phyloP scores from a whole-genome alignment of 805 yeast species.

The Grigorovia humatica region DNA sequence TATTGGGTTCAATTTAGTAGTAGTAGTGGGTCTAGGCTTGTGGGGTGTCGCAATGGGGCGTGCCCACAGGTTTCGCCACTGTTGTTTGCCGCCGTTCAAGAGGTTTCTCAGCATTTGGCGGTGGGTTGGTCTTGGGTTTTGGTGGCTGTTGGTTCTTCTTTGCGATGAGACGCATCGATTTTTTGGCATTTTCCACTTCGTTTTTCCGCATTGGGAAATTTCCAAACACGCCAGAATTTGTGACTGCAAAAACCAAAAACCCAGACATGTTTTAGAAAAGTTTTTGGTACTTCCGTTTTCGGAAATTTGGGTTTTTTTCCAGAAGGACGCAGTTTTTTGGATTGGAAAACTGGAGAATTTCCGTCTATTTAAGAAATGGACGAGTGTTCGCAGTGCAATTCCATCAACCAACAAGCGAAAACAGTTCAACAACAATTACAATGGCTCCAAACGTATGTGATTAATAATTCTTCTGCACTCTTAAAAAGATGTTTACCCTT shows the following conservation, averaged over 20 bases:
- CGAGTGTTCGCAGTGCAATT: background rate
- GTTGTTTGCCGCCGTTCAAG: background rate
- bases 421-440: slow-evolving; percentile 6
- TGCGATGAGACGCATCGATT: too few relatives aligned
- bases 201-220: background rate
- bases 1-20: slow-evolving; percentile 31
- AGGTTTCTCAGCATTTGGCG: background rate
- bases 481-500: too few relatives aligned
- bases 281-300: background rate
- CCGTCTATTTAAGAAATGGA: background rate
- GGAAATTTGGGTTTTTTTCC: background rate
- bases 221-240: background rate
- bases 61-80: background rate
- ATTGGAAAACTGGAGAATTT: background rate
- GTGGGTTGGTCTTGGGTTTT: too few relatives aligned
- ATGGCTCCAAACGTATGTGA: slow-evolving; percentile 90
- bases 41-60: background rate
- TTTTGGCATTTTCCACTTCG: too few relatives aligned
- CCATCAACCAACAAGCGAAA: background rate
- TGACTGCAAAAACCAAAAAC: background rate
- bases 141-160: too few relatives aligned
- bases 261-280: background rate
- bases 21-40: background rate
- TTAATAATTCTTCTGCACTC: background rate
- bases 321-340: background rate